Evolutionary conservation across 1,284 basidiomycete species (phyloP), one percentile per base, ranked within the genome.

Genomic region (Schizopora paradoxa): DNA sequence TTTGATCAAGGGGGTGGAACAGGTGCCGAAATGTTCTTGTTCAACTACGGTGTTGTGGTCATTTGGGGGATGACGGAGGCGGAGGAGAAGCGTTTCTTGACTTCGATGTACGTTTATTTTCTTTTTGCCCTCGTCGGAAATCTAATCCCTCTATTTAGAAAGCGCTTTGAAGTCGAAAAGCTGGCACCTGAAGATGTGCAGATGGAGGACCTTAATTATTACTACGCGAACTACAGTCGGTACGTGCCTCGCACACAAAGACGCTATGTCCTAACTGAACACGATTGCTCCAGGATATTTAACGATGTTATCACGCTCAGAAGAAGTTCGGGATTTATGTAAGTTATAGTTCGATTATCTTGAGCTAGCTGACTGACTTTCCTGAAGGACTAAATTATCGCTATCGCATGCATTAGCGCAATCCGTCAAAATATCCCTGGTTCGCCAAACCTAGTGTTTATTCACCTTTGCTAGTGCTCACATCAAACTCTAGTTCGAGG

Each of bases 291-390:
- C 55, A 91, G 91, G 56, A 97, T 97, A 62, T 98, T 95, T 67
- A 97, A 98, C 70, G 94, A 98, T 65, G 94, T 98, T 37, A 97
- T 98, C 53, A 96, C 94, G 1, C 73, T 98, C 25, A 83, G 93
- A 41, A 88, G 89, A 62, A 93, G 94, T 16, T 96, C 92, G 7
- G 87, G 91, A 51, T 96, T 95, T 64, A 96, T 98, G 93, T 92
- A 58, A 58, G 85, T 63, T 43, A 47, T 48, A 49, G 42, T 54
- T 49, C 48, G 38, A 22, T 48, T 49, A 43, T 35, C 33, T 49
- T 43, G 29, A 34, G 22, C 36, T 29, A 28, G 39, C 14, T 19
- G n/a, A 23, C 45, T 47, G 43, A 47, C 33, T 49, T 36, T 28
- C 26, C 32, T 33, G 14, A 58, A 94, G 91, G 91, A 97, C 93